phyloP scores from a whole-genome alignment of 2,329 filamentous ascomycete genomes.

The Fusarium gaditjirri region DNA sequence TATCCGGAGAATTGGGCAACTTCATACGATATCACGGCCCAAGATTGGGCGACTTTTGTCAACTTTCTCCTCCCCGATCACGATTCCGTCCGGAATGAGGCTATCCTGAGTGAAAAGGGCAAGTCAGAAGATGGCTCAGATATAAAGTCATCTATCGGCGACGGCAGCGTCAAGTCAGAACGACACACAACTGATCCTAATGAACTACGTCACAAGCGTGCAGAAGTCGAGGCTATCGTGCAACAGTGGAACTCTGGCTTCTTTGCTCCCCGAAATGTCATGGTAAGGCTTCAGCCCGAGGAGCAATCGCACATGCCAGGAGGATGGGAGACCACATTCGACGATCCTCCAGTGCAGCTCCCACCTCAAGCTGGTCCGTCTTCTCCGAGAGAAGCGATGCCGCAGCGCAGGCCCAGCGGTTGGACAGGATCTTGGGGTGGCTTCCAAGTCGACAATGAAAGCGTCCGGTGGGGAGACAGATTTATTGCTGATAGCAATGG shows the following conservation, averaged over 20 bases:
- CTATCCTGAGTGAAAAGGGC: conserved; percentile 61
- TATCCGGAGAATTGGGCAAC: conserved; percentile 53
- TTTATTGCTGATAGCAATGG: conserved; percentile 59
- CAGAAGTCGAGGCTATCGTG: conserved; percentile 55
- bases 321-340: conserved; percentile 36
- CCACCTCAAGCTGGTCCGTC: conserved; percentile 18
- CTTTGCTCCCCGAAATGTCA: conserved; percentile 62
- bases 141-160: conserved; percentile 32
- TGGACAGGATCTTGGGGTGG: conserved; percentile 43
- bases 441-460: conserved; percentile 56
- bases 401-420: conserved; percentile 16
- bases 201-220: conserved; percentile 40
- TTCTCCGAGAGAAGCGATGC: conserved; percentile 14
- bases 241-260: conserved; percentile 68
- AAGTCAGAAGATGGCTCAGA: conserved; percentile 52
- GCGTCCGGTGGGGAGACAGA: conserved; percentile 55
- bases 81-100: conserved; percentile 56
- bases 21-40: conserved; percentile 57
- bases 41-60: conserved; percentile 70
- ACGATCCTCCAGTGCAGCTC: conserved; percentile 29
- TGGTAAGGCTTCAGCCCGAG: conserved; percentile 49
- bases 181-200: conserved; percentile 19
- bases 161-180: conserved; percentile 13
- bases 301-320: conserved; percentile 43
- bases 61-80: conserved; percentile 66